These are phyloP conservation scores for Jaltomata sinuosa DNA, from an alignment of 257 asterid genomes.

Conservation along the genomic window DNA sequence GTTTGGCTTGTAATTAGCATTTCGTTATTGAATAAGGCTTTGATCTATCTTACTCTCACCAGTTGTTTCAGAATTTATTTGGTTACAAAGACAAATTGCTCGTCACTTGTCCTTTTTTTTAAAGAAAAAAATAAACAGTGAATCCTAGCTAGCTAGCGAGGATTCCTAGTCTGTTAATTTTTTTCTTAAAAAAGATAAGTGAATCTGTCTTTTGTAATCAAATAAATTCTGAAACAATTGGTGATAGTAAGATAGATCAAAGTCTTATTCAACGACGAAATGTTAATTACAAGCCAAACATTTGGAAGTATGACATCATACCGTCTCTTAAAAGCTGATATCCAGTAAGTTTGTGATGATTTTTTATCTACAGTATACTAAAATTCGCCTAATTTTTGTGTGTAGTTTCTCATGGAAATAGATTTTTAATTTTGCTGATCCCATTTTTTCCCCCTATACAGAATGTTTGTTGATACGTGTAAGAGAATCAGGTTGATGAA, in stretches of 20 bases:
- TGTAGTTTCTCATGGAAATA: not conserved
- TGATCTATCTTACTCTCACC: too few relatives aligned
- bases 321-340: not conserved
- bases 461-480: slow-evolving; percentile 84
- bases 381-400: not conserved
- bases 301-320: not conserved
- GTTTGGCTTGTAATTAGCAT: too few relatives aligned
- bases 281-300: not conserved
- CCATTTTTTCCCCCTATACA: not conserved
- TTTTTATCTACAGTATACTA: too few relatives aligned
- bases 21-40: too few relatives aligned
- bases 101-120: too few relatives aligned
- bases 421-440: not conserved
- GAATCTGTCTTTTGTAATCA: not conserved
- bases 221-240: not conserved
- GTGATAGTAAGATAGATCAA: not conserved
- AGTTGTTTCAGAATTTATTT: too few relatives aligned
- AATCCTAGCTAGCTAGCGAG: too few relatives aligned
- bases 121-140: too few relatives aligned
- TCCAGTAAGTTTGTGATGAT: not conserved
- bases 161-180: too few relatives aligned
- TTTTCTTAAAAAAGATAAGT: not conserved
- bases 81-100: too few relatives aligned
- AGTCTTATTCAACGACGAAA: not conserved
- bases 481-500: slow-evolving; percentile 79